Base-by-base conservation (phyloP, 768 basidiomycete species). In the Pulveroboletus sp. region DNA sequence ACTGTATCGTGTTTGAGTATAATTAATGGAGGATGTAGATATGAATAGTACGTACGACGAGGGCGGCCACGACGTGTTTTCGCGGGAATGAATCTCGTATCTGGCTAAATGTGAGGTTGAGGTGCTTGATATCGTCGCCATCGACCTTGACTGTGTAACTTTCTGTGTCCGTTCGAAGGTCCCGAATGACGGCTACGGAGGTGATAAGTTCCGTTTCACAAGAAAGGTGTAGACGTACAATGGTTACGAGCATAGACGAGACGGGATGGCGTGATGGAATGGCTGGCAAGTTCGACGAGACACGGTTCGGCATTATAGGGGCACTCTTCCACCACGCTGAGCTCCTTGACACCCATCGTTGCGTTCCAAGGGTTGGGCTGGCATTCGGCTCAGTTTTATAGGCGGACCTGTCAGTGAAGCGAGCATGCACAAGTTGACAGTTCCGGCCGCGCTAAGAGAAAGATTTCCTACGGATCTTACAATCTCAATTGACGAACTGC, bases 271-370 rank as follows among this genome's bases (percentile, higher is more conserved):
- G 87, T 88, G 48, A 79, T 50, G 6, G 74, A 61, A 19, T 66
- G 50, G 40, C 48, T 59, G 25, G 54, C 36, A 58, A 82, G 82
- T 55, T 82, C 77, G 17, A 81, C 75, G 12, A 89, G 73, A 16
- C 75, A 73, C 1, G 87, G 82, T 53, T 90, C 87, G 16, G 86
- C 85, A 59, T 89, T 89, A 70, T 80, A 81, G 3, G 86, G 87
- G 8, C 75, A 57, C 6, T 70, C 42, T 27, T 60, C 56, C 24
- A 61, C 38, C n/a, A 64, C 49, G 7, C 33, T 48, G 3, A 66
- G 43, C 20, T 58, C 44, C 10, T 55, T 33, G 32, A 39, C 29
- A 34, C 65, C 58, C 65, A 67, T 65, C 4, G 23, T 20, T 36
- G 19, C 19, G 6, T 29, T 5, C 25, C 9, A 27, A 29, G 27